phyloP scores from a whole-genome alignment of 2,329 filamentous ascomycete species.

The Diaporthe vaccinii region DNA sequence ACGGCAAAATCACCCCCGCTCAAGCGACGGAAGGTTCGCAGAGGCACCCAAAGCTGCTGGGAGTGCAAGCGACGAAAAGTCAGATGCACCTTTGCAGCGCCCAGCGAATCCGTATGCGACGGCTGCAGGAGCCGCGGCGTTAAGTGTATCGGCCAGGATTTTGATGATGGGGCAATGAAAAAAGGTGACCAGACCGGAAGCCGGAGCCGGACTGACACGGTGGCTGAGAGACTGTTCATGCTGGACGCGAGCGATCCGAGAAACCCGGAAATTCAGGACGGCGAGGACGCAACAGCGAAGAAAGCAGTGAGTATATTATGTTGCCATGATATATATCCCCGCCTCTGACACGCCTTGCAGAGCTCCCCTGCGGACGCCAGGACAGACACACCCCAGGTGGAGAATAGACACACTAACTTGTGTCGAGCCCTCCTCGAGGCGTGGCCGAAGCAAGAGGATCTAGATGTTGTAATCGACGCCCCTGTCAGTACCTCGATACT shows the following conservation, averaged over 20 bases:
- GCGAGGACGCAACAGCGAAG: neutral
- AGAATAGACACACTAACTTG: slow-evolving; percentile 11
- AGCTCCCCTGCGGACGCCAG: neutral
- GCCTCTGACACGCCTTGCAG: neutral
- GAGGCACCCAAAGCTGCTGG: slow-evolving; percentile 69
- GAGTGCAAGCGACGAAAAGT: slow-evolving; percentile 68
- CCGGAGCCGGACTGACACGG: slow-evolving; percentile 53
- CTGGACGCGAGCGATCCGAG: slow-evolving; percentile 6
- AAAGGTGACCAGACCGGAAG: slow-evolving; percentile 47
- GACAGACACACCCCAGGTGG: neutral
- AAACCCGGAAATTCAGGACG: neutral
- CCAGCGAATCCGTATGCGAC: slow-evolving; percentile 55
- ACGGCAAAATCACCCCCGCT: neutral
- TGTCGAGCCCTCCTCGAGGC: slow-evolving; percentile 48
- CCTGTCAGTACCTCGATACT: slow-evolving; percentile 49
- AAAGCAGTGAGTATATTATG: neutral
- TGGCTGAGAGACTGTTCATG: slow-evolving; percentile 50
- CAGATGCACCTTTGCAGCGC: slow-evolving; percentile 58
- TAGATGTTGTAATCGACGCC: slow-evolving; percentile 52
- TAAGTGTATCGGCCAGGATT: slow-evolving; percentile 62
- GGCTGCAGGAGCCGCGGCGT: slow-evolving; percentile 57
- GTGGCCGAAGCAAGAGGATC: slow-evolving; percentile 56
- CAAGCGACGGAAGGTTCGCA: slow-evolving; percentile 58
- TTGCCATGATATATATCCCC: neutral
- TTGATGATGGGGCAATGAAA: slow-evolving; percentile 49